Base-by-base conservation (phyloP, 306 rosid species). In the Acacia melanoxylon region DNA sequence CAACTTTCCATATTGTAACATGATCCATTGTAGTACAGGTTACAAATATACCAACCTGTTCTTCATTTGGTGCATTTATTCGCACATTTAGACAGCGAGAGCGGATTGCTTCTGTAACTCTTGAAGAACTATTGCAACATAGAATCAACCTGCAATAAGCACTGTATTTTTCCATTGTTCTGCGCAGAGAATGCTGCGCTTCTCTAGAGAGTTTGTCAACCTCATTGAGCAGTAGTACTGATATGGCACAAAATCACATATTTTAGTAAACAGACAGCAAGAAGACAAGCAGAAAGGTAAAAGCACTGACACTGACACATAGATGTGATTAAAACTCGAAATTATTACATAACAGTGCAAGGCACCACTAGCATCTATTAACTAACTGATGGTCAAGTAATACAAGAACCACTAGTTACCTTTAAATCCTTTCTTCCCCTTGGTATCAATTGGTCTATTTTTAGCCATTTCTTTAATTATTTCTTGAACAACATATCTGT, bases 151-250 rank as follows among this genome's bases (percentile, higher is more conserved):
- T 88, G 89, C 99, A 95, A 85, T 91, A 92, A 56, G 97, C 79
- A 62, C 96, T 95, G 82, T 93, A 95, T 83, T 95, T 95, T 83
- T 95, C 99, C 98, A 92, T 95, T 5, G 99, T 95, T 91, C 97
- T 88, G 63, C 99, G 88, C 10, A 93, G 97, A 83, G 98, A 95
- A 85, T 93, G 95, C 29, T 95, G 98, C 19, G 98, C 99, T 88
- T 95, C 99, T 83, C 96, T 87, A 25, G 98, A 93, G 71, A 93
- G 98, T 62, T 93, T 95, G 93, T 93, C 97, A 61, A 95, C 98
- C 56, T 95, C 98, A 84, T 93, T 95, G 62, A 93, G 94, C 74
- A 95, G 94, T 45, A 93, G 85, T 13, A 95, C 99, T 95, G 91
- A 42, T 20, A 85, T 79, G 12, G 58, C 61, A 86, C 19, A 81